Conservation (phyloP, 2,329 filamentous ascomycete genomes). For the Lasiodiplodia sp. region DNA sequence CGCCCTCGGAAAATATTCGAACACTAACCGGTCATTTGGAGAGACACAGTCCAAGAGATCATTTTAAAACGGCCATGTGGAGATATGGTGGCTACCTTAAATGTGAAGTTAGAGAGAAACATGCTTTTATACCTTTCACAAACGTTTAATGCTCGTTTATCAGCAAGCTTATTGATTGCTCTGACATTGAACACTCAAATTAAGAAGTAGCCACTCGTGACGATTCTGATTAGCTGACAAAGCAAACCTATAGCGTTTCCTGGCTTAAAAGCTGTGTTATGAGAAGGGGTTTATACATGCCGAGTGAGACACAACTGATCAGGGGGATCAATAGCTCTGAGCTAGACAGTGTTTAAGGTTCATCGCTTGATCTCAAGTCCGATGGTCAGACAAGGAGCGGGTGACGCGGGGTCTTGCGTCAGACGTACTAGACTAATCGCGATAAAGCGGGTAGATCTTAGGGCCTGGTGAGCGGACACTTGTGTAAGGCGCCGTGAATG, state of each 20-base stretch:
- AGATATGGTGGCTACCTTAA: no score
- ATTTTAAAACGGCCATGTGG: no score
- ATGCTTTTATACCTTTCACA: neutral
- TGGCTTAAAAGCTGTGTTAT: no score
- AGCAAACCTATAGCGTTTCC: neutral
- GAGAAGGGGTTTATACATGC: neutral
- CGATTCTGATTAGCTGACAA: neutral
- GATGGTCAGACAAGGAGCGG: neutral
- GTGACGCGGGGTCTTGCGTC: constrained; percentile 6
- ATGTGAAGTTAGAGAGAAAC: no score
- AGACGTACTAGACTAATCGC: constrained; percentile 13
- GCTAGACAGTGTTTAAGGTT: neutral
- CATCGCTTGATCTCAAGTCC: neutral
- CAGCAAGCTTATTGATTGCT: neutral
- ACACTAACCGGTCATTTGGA: no score
- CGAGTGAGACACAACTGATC: neutral
- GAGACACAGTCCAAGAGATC: no score
- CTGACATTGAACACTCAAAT: neutral
- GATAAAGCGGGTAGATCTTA: constrained; percentile 19
- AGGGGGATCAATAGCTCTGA: neutral
- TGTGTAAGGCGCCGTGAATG: constrained; percentile 1
- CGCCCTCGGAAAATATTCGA: no score
- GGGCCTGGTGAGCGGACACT: constrained; percentile 6
- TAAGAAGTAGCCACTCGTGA: neutral
- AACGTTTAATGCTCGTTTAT: neutral